phyloP scores from a whole-genome alignment of 768 basidiomycete genomes.

The Collybia sp. region DNA sequence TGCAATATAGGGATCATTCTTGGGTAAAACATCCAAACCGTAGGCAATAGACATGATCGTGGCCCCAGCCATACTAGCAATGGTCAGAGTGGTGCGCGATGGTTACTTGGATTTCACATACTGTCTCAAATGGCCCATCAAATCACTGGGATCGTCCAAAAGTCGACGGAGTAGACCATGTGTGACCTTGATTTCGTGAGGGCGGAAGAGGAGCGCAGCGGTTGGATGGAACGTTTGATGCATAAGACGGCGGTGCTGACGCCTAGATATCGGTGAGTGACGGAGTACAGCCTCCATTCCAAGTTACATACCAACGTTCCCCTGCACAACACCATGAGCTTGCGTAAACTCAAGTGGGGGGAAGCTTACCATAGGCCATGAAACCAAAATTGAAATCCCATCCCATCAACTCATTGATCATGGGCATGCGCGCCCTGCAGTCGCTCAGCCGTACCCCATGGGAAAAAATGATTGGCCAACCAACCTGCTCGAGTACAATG shows the following conservation, averaged over 20 bases:
- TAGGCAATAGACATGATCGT: background rate
- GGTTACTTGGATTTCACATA: slow-evolving; percentile 10
- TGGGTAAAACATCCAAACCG: background rate
- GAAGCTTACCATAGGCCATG: slow-evolving; percentile 2
- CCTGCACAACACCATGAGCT: slow-evolving; percentile 5
- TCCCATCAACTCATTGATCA: slow-evolving; percentile 10
- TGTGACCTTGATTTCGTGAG: slow-evolving; percentile 18
- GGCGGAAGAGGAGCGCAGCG: slow-evolving; percentile 17
- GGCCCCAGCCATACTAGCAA: background rate
- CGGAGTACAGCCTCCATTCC: background rate
- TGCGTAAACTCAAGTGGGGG: background rate
- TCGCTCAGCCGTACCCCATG: background rate
- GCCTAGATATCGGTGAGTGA: slow-evolving; percentile 20
- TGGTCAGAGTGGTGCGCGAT: background rate
- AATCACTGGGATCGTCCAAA: slow-evolving; percentile 24
- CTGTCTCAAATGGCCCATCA: slow-evolving; percentile 19
- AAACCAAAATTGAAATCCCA: slow-evolving; percentile 7
- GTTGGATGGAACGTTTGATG: slow-evolving; percentile 24
- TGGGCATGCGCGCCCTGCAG: slow-evolving; percentile 5
- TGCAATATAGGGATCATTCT: background rate
- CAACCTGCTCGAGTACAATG: slow-evolving; percentile 8
- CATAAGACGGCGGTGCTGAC: slow-evolving; percentile 23
- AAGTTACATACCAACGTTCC: slow-evolving; percentile 9
- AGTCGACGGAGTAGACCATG: slow-evolving; percentile 22
- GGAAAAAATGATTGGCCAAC: background rate